Evolutionary conservation across 116 monocot species (phyloP).

Genomic region (Phalaenopsis hybrid): DNA sequence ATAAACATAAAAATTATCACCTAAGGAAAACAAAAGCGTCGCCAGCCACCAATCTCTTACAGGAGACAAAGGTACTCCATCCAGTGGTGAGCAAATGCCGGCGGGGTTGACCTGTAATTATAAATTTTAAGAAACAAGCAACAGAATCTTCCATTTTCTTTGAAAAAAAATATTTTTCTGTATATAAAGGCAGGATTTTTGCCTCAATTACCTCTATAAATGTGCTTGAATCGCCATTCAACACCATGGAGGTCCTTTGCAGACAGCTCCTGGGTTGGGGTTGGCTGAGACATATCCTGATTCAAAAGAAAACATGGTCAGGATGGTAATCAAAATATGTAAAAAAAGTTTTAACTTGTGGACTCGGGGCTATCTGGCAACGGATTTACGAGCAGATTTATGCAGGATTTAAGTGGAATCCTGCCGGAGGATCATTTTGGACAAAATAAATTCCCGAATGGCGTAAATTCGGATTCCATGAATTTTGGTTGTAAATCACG

Average conservation of each 20-base stretch:
- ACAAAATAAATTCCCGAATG: too few species aligned
- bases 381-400: too few species aligned
- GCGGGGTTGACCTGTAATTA: constrained; percentile 16
- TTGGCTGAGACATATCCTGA: constrained; percentile 71
- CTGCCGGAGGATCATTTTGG: too few species aligned
- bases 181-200: constrained; percentile 14
- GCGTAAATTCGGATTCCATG: too few species aligned
- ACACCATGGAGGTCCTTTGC: constrained; percentile 56
- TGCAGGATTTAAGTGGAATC: too few species aligned
- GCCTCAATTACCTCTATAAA: constrained; percentile 72
- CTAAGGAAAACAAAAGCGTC: constrained; percentile 23
- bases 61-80: constrained; percentile 24
- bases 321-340: too few species aligned
- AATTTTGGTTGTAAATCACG: too few species aligned
- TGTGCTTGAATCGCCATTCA: constrained; percentile 79
- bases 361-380: too few species aligned
- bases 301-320: constrained; percentile 24
- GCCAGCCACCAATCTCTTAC: constrained; percentile 21
- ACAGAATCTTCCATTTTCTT: constrained; percentile 1
- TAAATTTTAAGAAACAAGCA: background rate
- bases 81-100: constrained; percentile 26
- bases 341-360: too few species aligned
- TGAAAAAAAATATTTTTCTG: background rate
- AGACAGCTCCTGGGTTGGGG: constrained; percentile 56
- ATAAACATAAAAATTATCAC: background rate